Conservation (phyloP, 139 green algal genomes). For the Chlorella sp. region DNA sequence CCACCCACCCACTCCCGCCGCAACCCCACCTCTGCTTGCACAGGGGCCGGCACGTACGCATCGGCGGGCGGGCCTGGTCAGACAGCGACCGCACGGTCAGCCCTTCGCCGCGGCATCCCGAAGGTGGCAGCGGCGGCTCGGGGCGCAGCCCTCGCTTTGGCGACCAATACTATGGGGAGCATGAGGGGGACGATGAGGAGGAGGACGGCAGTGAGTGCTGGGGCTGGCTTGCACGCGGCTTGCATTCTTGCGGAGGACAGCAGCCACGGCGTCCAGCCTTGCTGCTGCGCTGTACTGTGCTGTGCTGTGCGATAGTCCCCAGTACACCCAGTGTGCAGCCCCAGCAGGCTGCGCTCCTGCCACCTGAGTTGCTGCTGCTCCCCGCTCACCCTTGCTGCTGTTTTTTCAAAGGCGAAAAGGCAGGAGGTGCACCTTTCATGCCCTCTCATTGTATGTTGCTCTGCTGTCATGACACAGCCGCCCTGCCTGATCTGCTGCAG, state of each 20-base stretch:
- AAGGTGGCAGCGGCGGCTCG: neutral
- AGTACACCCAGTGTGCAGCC: too few relatives aligned
- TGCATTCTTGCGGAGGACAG: too few relatives aligned
- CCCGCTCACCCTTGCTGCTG: too few relatives aligned
- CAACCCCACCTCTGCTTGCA: neutral
- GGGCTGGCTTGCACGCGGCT: too few relatives aligned
- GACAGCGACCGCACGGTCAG: conserved; percentile 27
- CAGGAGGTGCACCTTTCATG: too few relatives aligned
- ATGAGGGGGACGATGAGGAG: neutral
- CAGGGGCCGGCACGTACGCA: conserved; percentile 33
- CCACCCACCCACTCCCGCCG: neutral
- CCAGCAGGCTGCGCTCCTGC: neutral
- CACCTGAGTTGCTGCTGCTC: neutral
- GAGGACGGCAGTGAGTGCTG: neutral
- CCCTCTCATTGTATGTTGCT: too few relatives aligned
- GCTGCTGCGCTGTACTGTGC: too few relatives aligned
- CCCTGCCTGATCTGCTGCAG: too few relatives aligned
- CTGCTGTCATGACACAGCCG: too few relatives aligned
- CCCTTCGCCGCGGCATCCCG: conserved; percentile 19
- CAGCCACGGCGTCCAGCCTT: too few relatives aligned
- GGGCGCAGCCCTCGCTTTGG: conserved; percentile 32
- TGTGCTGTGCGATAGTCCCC: too few relatives aligned
- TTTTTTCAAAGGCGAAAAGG: too few relatives aligned
- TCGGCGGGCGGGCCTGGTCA: conserved; percentile 22
- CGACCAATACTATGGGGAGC: conserved; percentile 26